Conservation (phyloP, 257 asterid genomes). For the Solanum corneliomulleri region DNA sequence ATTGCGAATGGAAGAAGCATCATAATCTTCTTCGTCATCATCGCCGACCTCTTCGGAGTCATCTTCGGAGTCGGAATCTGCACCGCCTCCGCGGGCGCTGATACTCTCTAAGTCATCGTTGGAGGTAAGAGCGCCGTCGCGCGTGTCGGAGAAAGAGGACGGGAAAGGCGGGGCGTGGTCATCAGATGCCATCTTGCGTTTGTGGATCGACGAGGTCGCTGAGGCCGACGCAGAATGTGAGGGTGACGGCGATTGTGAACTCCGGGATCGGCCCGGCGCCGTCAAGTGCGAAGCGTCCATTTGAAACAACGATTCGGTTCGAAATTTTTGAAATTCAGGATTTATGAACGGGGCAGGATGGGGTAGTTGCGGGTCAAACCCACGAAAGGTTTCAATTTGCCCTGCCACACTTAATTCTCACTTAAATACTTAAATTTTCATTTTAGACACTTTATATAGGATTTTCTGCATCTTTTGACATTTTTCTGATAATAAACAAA, state of each 20-base stretch:
- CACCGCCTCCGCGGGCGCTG: constrained; percentile 93
- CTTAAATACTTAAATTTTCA: too few relatives aligned
- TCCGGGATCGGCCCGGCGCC: constrained; percentile 88
- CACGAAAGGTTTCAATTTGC: background rate
- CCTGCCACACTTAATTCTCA: background rate
- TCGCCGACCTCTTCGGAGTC: constrained; percentile 84
- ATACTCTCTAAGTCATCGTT: constrained; percentile 94
- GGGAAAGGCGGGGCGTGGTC: constrained; percentile 87
- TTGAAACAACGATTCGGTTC: background rate
- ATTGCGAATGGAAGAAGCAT: constrained; percentile 70
- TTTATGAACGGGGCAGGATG: background rate
- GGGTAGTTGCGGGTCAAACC: background rate
- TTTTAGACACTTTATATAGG: too few relatives aligned
- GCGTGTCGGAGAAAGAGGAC: constrained; percentile 79
- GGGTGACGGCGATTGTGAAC: constrained; percentile 92
- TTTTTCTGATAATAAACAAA: too few relatives aligned
- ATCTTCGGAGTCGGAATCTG: constrained; percentile 86
- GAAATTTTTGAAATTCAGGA: background rate
- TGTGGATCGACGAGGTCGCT: constrained; percentile 83
- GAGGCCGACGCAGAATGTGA: constrained; percentile 99
- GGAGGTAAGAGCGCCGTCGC: constrained; percentile 86
- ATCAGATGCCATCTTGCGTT: constrained; percentile 68
- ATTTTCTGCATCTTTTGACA: too few relatives aligned
- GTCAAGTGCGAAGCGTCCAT: constrained; percentile 26
- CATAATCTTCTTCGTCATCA: constrained; percentile 75